These are phyloP conservation scores for Globisporangium radiosum DNA, from an alignment of 352 stramenopile species.

Conservation along the genomic window DNA sequence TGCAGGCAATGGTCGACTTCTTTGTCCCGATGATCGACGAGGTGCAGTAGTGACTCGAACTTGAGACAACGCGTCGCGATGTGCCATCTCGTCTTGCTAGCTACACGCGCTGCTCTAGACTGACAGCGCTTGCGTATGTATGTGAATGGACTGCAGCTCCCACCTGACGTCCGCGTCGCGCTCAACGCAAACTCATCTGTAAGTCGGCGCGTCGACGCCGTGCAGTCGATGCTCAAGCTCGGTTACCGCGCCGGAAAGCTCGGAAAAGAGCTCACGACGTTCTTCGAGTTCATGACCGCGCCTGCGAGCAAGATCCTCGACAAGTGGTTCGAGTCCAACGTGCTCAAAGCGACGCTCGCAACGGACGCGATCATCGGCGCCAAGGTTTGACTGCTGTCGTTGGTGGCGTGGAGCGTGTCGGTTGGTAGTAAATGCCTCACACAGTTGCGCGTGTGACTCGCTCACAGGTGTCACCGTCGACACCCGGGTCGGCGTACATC, in stretches of 20 bases:
- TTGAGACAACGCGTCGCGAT: too few species aligned
- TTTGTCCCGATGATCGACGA: constrained; percentile 80
- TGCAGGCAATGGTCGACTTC: constrained; percentile 70
- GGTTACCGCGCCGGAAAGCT: constrained; percentile 61
- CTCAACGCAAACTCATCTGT: constrained; percentile 43
- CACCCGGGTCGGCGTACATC: constrained; percentile 86
- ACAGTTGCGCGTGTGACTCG: background rate
- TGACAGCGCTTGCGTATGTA: too few species aligned
- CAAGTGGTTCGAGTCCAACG: constrained; percentile 87
- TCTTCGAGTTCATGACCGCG: constrained; percentile 86
- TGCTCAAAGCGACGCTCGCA: constrained; percentile 88
- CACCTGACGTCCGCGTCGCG: constrained; percentile 61
- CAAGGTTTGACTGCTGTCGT: constrained; percentile 29
- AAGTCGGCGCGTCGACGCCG: constrained; percentile 55
- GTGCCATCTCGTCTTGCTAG: too few species aligned
- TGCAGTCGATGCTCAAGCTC: constrained; percentile 57
- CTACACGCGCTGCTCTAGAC: too few species aligned
- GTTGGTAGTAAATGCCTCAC: background rate
- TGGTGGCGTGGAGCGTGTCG: background rate
- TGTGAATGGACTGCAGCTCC: constrained; percentile 26
- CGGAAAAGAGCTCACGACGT: constrained; percentile 67
- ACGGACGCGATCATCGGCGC: constrained; percentile 90
- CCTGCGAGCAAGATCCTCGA: constrained; percentile 85
- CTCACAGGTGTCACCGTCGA: constrained; percentile 64
- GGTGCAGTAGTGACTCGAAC: constrained; percentile 15